Evolutionary conservation across 2,329 filamentous ascomycete genomes (phyloP).

Genomic region (Tolypocladium tundrense): DNA sequence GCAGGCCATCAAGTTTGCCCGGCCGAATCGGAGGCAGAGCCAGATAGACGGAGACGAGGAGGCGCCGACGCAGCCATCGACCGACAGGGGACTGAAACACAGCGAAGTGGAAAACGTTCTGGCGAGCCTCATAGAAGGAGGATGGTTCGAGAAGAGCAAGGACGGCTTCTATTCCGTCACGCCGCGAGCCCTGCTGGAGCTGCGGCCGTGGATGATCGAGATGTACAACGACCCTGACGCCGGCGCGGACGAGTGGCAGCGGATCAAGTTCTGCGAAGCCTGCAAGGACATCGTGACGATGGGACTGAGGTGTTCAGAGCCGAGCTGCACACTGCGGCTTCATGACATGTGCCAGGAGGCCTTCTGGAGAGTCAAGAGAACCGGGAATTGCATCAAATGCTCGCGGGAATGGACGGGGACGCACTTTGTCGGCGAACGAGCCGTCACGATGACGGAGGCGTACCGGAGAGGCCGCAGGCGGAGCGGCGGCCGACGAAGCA

Average conservation of each 20-base stretch:
- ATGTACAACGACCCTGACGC: conserved; percentile 73
- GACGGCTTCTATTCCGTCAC: conserved; percentile 67
- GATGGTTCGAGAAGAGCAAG: conserved; percentile 71
- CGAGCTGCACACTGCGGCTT: conserved; percentile 58
- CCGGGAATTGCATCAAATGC: conserved; percentile 55
- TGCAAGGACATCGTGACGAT: conserved; percentile 85
- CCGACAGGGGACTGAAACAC: conserved; percentile 56
- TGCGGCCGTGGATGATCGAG: conserved; percentile 73
- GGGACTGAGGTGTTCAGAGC: conserved; percentile 64
- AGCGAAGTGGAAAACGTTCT: conserved; percentile 68
- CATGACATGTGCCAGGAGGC: conserved; percentile 68
- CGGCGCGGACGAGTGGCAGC: conserved; percentile 52
- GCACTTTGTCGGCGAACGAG: conserved; percentile 45
- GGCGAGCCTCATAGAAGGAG: conserved; percentile 59
- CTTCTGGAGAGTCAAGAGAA: conserved; percentile 58
- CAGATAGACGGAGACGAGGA: conserved; percentile 16
- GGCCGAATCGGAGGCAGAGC: conserved; percentile 32
- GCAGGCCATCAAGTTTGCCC: conserved; percentile 63
- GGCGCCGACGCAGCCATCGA: conserved; percentile 21
- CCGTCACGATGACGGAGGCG: conserved; percentile 42
- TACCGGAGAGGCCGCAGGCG: conserved; percentile 33
- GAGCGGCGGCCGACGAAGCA: conserved; percentile 19
- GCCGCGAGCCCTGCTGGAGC: conserved; percentile 72
- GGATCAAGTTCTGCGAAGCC: conserved; percentile 78
- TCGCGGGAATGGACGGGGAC: conserved; percentile 36